Percentiles rank a stretch among this genome's conserved stretches.
Conservation (phyloP, 306 rosid genomes). For the Gillenia trifoliata region DNA sequence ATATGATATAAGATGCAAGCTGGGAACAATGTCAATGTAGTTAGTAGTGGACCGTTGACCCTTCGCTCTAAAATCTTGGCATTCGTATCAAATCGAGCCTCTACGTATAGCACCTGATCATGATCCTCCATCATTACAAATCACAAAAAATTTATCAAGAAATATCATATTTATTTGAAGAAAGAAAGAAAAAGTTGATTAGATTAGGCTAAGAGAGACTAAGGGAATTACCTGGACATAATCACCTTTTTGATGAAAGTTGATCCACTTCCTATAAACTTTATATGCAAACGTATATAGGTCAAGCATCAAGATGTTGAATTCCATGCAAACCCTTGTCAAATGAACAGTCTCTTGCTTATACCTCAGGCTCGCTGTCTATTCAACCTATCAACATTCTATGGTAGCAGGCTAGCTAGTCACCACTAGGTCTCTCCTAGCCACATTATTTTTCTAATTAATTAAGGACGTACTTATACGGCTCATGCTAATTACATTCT, state of each 20-base stretch:
- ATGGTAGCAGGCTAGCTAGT: background rate
- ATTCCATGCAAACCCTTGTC: slow-evolving; percentile 32
- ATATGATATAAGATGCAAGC: no score
- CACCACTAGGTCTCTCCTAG: background rate
- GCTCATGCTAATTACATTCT: background rate
- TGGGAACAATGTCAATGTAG: no score
- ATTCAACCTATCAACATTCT: slow-evolving; percentile 10
- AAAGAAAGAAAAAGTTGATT: background rate
- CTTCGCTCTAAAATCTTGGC: background rate
- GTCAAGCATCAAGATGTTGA: slow-evolving; percentile 10
- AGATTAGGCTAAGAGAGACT: background rate
- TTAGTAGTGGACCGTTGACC: background rate
- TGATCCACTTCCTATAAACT: background rate
- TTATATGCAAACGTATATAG: background rate
- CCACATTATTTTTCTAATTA: background rate
- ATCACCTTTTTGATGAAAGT: background rate
- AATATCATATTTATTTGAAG: background rate
- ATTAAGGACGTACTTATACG: background rate
- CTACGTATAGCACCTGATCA: background rate
- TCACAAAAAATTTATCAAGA: background rate
- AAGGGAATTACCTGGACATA: background rate
- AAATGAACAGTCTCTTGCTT: slow-evolving; percentile 29
- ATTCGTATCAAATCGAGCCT: background rate
- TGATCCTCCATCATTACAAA: background rate
- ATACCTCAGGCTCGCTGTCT: slow-evolving; percentile 10